Evolutionary conservation across 371 early-diverging fungal genomes (phyloP), one percentile per base, ranked within the genome.

Genomic region (Haplosporangium sp.): DNA sequence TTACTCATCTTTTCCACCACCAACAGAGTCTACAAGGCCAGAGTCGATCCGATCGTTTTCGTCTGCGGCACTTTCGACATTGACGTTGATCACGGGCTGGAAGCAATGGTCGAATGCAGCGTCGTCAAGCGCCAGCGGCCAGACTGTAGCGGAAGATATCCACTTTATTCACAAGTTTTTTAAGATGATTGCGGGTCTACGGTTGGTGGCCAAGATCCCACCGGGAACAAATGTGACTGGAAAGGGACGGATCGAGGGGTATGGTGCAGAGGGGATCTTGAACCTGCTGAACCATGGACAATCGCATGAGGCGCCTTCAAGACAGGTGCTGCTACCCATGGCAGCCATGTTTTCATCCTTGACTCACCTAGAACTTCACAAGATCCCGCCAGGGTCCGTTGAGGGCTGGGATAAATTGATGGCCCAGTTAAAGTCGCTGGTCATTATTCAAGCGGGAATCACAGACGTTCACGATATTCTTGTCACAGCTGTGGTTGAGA

Each of bases 21-120:
- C 73, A 1, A 64, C 64, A 12, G 52, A 62, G 8, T 82, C 86
- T n/a, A 84, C 84, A 40, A 80, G 64, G 20, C 75, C 58, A 52
- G 63, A 74, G 43, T 89, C 89, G 9, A 84, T 89, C 51, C 81
- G 83, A 18, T 87, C 87, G 0, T 82, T 86, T 45, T 81, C 82
- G 1, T 88, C 90, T 5, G 83, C 86, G 11, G 86, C 88, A 18
- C 83, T 87, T 74, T 90, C 90, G 16, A 87, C 87, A 2, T 50
- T 90, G 43, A 89, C 90, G 0, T 67, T 90, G 0, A 82, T 86
- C 13, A 85, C 86, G 0, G 87, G 88, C 14, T 90, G 90, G 90
- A 85, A 86, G 41, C 82, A 86, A n/a, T 90, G 90, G 90, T 82
- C 74, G 12, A 67, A 57, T 14, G 81, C 79, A 1, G 81, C 83